Base-by-base conservation (phyloP, 805 yeast genomes). In the Candida chilensis region DNA sequence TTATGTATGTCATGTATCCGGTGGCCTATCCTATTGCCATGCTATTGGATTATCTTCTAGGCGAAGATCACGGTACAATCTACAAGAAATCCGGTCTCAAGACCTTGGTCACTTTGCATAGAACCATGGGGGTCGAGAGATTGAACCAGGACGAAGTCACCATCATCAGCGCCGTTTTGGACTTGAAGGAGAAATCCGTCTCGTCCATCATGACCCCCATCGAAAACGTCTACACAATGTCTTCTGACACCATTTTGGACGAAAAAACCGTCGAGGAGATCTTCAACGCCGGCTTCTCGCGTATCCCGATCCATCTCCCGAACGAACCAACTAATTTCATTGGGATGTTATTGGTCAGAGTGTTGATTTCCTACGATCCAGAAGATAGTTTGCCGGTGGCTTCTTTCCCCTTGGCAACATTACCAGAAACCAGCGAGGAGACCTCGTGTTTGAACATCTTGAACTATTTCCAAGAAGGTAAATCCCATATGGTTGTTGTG, bases 381-480 rank as follows among this genome's bases (percentile, higher is more conserved):
- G 97, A 90, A 52, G 98, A 90, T 54, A 83, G 88, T 1, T 58
- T 84, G 32, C 95, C 96, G 0, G 92, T 92, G 18, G 84, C 95
- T 1, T 74, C 87, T 9, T 90, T 90, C 64, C 96, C 97, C 5
- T 67, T 90, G 44, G 97, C 97, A 2, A 92, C 97, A 0, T 67
- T 90, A 27, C 98, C 98, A 0, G 97, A 90, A 57, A 90, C 98
- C 0, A 75, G 81, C 2, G 80, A 85, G 15, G 87, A 81, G 31
- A 88, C 97, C 4, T 86, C 96, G 5, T 90, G 97, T 54, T 65
- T 90, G 48, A 90, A 92, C 55, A 88, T 90, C 41, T 67, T 90
- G 47, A 90, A 90, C 54, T 90, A 90, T 57, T 90, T 92, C 67
- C 98, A 90, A 54, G 96, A 90, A 53, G 98, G 98, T 37, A 88